Evolutionary conservation across 2,329 filamentous ascomycete species (phyloP).

Genomic region (Mariannaea elegans): DNA sequence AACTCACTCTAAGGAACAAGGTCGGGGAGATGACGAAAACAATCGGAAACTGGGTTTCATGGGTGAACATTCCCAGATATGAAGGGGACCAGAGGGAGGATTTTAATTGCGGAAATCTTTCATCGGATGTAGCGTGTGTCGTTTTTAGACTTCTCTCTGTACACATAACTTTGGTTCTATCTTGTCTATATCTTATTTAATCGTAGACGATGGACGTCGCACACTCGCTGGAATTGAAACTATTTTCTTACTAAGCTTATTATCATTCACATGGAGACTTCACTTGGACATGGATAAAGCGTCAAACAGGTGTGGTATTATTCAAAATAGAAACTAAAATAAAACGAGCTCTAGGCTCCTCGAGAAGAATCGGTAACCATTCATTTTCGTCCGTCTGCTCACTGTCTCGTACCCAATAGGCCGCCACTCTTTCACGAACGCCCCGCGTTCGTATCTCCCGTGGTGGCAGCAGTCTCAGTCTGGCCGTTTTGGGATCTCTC

Average conservation of each 20-base stretch:
- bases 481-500: background rate
- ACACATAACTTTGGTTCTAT: slow-evolving; percentile 20
- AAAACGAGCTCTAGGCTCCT: slow-evolving; percentile 6
- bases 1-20: slow-evolving; percentile 30
- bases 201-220: slow-evolving; percentile 33
- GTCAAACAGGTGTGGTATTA: slow-evolving; percentile 1
- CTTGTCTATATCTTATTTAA: slow-evolving; percentile 38
- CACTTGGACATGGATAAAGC: background rate
- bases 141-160: slow-evolving; percentile 23
- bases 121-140: slow-evolving; percentile 16
- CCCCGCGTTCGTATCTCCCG: slow-evolving; percentile 4
- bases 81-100: background rate
- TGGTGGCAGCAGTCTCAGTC: background rate
- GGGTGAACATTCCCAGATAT: slow-evolving; percentile 6
- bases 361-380: background rate
- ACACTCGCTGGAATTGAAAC: slow-evolving; percentile 36
- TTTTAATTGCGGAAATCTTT: slow-evolving; percentile 24
- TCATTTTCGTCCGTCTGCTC: background rate
- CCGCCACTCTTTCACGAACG: slow-evolving; percentile 8
- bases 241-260: background rate
- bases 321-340: slow-evolving; percentile 2
- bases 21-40: slow-evolving; percentile 30
- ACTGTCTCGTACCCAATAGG: background rate
- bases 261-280: background rate
- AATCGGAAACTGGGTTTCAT: slow-evolving; percentile 26